Percentiles rank a stretch among this genome's conserved stretches.
Conservation (phyloP, 257 asterid species). For the Paraleonurus japonicus region DNA sequence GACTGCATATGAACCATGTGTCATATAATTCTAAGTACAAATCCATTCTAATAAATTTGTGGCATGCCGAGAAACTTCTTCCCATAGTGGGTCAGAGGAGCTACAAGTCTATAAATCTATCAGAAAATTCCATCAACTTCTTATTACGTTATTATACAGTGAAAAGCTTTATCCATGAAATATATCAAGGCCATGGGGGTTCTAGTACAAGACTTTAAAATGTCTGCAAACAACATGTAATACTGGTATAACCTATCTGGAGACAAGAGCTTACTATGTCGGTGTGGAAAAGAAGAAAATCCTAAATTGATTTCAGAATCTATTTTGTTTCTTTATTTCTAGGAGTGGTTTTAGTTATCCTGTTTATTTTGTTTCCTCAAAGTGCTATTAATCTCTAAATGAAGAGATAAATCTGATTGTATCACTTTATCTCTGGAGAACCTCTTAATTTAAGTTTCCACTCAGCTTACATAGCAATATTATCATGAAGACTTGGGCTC, state of each 20-base stretch:
- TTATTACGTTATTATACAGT: background rate
- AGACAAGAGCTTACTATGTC: background rate
- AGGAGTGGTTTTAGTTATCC: background rate
- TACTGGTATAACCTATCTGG: background rate
- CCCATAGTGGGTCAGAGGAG: background rate
- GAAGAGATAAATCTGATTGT: background rate
- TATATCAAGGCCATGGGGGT: background rate
- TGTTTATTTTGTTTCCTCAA: background rate
- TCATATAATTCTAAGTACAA: background rate
- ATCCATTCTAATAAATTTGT: conserved; percentile 7
- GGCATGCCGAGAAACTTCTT: background rate
- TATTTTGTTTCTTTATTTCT: background rate
- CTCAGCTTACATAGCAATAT: background rate
- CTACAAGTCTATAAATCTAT: conserved; percentile 5
- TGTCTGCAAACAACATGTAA: background rate
- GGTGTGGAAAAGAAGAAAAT: background rate
- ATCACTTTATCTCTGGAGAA: background rate
- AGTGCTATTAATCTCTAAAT: background rate
- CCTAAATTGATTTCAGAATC: background rate
- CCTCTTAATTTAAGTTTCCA: background rate
- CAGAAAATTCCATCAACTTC: background rate
- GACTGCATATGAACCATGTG: background rate
- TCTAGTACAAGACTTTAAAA: background rate
- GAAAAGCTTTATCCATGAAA: background rate
- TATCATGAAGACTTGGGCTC: background rate